Base-by-base conservation (phyloP, 805 yeast species). In the Metschnikowia cerradonensis region DNA sequence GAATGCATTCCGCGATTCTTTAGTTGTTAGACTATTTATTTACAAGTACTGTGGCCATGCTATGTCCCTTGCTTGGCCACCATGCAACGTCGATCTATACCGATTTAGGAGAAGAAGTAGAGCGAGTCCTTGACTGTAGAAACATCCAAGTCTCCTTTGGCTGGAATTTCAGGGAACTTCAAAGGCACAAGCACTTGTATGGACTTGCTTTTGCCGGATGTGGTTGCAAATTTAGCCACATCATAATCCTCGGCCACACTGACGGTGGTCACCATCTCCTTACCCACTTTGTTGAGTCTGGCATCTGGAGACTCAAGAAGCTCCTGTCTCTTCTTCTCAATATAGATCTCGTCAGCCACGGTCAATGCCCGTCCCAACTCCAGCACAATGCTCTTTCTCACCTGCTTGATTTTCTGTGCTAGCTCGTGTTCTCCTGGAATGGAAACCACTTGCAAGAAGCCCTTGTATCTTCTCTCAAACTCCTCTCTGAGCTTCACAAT, bases 91-190 rank as follows among this genome's bases (percentile, higher is more conserved):
- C 45, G 20, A 42, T 42, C 30, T 10, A 32, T 34, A 15, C 45
- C 22, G 30, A 14, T 10, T 41, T 38, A 73, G 38, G 77, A 72
- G 59, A 92, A 92, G 77, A 92, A 92, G 67, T 92, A 92, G 32
- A 77, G 76, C 55, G 96, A 88, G 45, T 83, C 80, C 62, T 78
- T 77, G 40, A 91, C 85, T 51, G 78, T 79, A 37, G 72, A 69
- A 35, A 92, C 95, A 62, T 92, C 95, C 60, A 92, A 88, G 15
- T 82, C 83, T 46, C 97, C 99, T 66, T 80, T 84, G 45, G 77
- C 71, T 13, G 97, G 97, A 39, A 89, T 79, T 0, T 73, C 76
- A 0, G 96, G 95, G 55, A 90, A 72, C 41, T 66, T 69, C 59
- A 90, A 73, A 5, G 96, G 96, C 7, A 81, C 83, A 50, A 88